Percentiles rank a stretch among this genome's conserved stretches.
Evolutionary conservation across 306 rosid species (phyloP).

Genomic region (Begonia fuchsioides): DNA sequence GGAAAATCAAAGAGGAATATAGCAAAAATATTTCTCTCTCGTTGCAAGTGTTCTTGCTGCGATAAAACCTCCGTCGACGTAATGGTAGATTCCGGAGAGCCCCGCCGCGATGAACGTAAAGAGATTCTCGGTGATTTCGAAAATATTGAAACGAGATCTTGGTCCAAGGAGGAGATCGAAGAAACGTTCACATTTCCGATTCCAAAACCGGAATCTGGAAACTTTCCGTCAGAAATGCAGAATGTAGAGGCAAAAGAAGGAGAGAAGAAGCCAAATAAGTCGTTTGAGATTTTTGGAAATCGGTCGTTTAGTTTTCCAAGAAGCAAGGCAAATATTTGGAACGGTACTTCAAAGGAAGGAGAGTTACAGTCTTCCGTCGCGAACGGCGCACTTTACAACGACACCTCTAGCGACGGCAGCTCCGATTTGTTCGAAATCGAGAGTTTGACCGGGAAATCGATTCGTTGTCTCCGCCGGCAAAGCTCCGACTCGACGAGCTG

Average conservation of each 20-base stretch:
- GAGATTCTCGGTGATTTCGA: background rate
- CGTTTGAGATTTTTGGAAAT: slow-evolving; percentile 59
- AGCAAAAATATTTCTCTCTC: slow-evolving; percentile 22
- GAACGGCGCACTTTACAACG: slow-evolving; percentile 25
- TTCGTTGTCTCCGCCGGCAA: slow-evolving; percentile 30
- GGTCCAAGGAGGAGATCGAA: background rate
- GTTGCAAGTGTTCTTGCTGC: slow-evolving; percentile 59
- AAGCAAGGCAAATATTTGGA: too few species aligned
- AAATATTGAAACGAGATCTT: background rate
- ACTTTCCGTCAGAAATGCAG: too few species aligned
- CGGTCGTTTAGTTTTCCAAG: too few species aligned
- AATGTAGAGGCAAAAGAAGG: slow-evolving; percentile 2
- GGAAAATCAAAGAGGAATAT: slow-evolving; percentile 8
- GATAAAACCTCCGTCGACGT: slow-evolving; percentile 56
- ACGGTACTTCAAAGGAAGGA: slow-evolving; percentile 10
- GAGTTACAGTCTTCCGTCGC: slow-evolving; percentile 13
- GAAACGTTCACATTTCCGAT: background rate
- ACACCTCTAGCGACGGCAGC: slow-evolving; percentile 75
- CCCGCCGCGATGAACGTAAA: background rate
- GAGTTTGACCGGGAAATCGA: slow-evolving; percentile 38
- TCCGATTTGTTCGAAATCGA: slow-evolving; percentile 90
- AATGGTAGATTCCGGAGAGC: slow-evolving; percentile 23
- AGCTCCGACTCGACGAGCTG: slow-evolving; percentile 33
- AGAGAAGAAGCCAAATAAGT: slow-evolving; percentile 23
- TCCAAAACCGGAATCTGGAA: too few species aligned